A percentile compares a stretch with the other conserved stretches of the same genome.
These are phyloP conservation scores for Misopates orontium DNA, from an alignment of 257 asterid genomes.

Conservation along the genomic window DNA sequence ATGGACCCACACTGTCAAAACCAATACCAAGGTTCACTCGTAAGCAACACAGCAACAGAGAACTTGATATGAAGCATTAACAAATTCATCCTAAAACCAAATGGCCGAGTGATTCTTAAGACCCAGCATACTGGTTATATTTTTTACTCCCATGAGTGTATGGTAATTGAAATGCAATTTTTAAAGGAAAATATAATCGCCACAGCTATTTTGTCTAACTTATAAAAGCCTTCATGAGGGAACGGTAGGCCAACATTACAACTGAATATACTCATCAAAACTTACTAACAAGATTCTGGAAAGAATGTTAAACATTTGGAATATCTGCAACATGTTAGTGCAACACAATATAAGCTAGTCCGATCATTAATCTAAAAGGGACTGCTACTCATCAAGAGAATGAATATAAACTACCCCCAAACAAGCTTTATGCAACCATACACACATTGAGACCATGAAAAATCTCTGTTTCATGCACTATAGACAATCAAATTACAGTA, in stretches of 20 bases:
- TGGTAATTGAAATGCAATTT: not conserved
- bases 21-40: slow-evolving; percentile 25
- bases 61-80: not conserved
- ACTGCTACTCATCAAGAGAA: not conserved
- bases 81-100: slow-evolving; percentile 16
- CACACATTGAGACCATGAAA: not conserved
- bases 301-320: not conserved
- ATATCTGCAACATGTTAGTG: too few species aligned
- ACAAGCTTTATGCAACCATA: not conserved
- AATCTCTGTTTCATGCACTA: slow-evolving; percentile 1
- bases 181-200: not conserved
- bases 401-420: not conserved
- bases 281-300: slow-evolving; percentile 12
- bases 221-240: not conserved
- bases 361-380: not conserved
- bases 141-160: slow-evolving; percentile 2
- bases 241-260: not conserved
- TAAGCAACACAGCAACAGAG: not conserved
- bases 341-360: not conserved
- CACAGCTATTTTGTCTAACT: not conserved
- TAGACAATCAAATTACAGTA: not conserved
- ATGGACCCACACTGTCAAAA: slow-evolving; percentile 57
- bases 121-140: not conserved
- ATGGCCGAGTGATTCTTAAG: slow-evolving; percentile 5
- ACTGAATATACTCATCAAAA: slow-evolving; percentile 6